A percentile compares a stretch with the other conserved stretches of the same genome.
Evolutionary conservation across 768 basidiomycete genomes (phyloP).

Genomic region (Inosperma sp.): DNA sequence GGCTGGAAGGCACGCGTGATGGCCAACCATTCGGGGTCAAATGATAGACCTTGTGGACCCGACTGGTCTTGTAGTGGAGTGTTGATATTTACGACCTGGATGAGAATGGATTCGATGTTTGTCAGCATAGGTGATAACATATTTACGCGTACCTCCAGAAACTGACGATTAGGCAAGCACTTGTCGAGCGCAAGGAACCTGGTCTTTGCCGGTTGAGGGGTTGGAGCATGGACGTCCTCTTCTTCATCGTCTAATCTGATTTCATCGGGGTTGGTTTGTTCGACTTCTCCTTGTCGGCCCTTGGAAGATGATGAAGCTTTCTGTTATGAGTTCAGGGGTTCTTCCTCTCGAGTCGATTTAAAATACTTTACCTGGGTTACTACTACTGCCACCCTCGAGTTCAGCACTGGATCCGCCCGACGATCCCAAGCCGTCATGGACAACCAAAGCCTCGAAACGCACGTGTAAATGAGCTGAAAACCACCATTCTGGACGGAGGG

Average conservation of each 20-base stretch:
- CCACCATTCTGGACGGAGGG: conserved; percentile 81
- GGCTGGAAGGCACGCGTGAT: conserved; percentile 87
- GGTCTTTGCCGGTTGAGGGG: conserved; percentile 42
- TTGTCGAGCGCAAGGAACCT: conserved; percentile 90
- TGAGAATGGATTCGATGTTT: not conserved
- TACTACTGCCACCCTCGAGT: conserved; percentile 14
- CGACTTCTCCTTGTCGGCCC: conserved; percentile 44
- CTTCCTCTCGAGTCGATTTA: too few relatives aligned
- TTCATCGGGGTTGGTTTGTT: conserved; percentile 45
- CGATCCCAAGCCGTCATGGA: conserved; percentile 40
- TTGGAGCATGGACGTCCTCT: conserved; percentile 34
- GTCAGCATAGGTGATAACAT: conserved; percentile 6
- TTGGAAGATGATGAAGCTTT: too few relatives aligned
- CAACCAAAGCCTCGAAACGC: conserved; percentile 70
- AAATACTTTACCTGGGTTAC: conserved; percentile 53
- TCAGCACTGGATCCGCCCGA: too few relatives aligned
- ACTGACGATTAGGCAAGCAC: conserved; percentile 70
- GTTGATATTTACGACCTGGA: conserved; percentile 67
- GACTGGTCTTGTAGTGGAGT: not conserved
- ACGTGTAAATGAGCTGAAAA: conserved; percentile 90
- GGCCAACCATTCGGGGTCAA: conserved; percentile 91
- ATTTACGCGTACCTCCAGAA: conserved; percentile 87
- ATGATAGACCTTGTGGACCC: conserved; percentile 44
- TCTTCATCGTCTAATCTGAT: conserved; percentile 47
- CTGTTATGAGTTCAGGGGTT: too few relatives aligned